Evolutionary conservation across 345 rosid species (phyloP), one percentile per base, ranked within the genome.

Genomic region (Lumnitzera racemosa): DNA sequence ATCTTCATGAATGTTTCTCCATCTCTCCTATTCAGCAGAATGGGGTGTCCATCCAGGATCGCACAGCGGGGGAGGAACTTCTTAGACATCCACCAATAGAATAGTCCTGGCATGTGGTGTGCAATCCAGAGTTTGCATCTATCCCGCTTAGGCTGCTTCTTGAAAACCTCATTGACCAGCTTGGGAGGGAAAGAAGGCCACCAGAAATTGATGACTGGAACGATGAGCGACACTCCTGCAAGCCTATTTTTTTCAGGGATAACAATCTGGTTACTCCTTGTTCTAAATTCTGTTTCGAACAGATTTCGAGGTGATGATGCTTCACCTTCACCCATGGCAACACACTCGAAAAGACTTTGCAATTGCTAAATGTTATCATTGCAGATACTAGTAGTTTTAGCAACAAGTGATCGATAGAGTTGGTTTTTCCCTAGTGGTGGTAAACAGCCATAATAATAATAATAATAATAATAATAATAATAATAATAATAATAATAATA

Each of bases 81-180:
- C 68, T 84, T 85, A 49, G 78, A 81, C 67, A 74, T 68, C 90
- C 87, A 84, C 85, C 87, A 81, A 76, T 84, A 81, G 0, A 69
- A 3, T 2, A 81, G 76, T 51, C 67, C 62, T 16, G 87, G 86
- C 29, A 58, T 47, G 55, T 72, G 64, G 59, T 81, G 90, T 1
- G 90, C 79, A 47, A 81, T 63, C 31, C 77, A 66, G 29, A 79
- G 62, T 16, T 75, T 64, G 57, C 75, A 60, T 68, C 76, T 83
- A 62, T 81, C 87, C 48, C 68, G 63, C 17, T 52, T 72, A 0
- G 76, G 62, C 60, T 75, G 81, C 36, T 67, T 56, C 61, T 61
- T 57, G 73, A 62, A 79, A 20, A 54, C 72, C 53, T 81, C 70
- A 2, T 29, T 53, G 5, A 62, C 67, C 48, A 81, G 61, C 55